These are phyloP conservation scores for Curvularia sp. DNA, from an alignment of 2,329 filamentous ascomycete species.

Conservation along the genomic window DNA sequence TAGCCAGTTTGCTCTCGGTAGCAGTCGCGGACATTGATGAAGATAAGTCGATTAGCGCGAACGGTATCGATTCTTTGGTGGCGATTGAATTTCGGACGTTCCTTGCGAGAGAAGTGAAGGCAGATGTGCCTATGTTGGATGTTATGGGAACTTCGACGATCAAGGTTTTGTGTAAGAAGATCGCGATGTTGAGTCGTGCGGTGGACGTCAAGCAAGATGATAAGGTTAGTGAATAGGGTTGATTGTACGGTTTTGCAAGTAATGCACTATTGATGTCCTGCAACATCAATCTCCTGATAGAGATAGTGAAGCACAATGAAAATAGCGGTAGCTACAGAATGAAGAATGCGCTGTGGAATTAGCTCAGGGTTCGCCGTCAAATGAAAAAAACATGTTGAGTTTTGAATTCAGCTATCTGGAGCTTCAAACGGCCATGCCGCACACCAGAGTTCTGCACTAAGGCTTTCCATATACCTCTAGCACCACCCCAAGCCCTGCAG, in stretches of 20 bases:
- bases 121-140: slow-evolving; percentile 6
- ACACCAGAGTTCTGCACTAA: background rate
- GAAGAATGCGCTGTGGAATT: no score
- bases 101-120: slow-evolving; percentile 6
- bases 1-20: slow-evolving; percentile 1
- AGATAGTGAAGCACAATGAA: no score
- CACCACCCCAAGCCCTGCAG: background rate
- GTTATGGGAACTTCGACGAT: slow-evolving; percentile 7
- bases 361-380: no score
- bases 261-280: no score
- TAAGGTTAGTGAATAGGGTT: background rate
- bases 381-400: no score
- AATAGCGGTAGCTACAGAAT: no score
- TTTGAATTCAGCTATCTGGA: no score
- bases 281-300: no score
- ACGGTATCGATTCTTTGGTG: slow-evolving; percentile 7
- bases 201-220: slow-evolving; percentile 5
- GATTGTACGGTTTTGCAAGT: background rate
- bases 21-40: slow-evolving; percentile 5
- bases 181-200: slow-evolving; percentile 2
- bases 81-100: slow-evolving; percentile 6
- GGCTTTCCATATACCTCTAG: background rate
- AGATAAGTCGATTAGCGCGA: slow-evolving; percentile 2
- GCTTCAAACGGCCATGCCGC: no score
- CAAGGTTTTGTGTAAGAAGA: slow-evolving; percentile 2